A percentile compares a stretch with the other conserved stretches of the same genome.
Conservation (phyloP, 352 stramenopile genomes). For the Phytophthora agathidicida region DNA sequence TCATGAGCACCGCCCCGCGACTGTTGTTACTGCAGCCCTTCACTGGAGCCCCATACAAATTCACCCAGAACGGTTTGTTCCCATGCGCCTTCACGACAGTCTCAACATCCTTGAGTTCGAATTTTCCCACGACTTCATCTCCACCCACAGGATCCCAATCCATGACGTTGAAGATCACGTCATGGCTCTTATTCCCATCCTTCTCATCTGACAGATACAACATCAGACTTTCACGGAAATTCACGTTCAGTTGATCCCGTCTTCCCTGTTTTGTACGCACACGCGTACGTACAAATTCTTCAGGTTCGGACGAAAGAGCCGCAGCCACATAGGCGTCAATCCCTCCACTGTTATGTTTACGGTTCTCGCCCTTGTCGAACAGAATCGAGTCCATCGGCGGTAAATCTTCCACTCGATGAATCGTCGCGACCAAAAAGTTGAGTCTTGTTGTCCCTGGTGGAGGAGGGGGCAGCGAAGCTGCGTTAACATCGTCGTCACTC, state of each 20-base stretch:
- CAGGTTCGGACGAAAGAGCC: constrained; percentile 33
- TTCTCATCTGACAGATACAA: constrained; percentile 41
- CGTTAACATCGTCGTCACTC: constrained; percentile 28
- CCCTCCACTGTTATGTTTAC: constrained; percentile 52
- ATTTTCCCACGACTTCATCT: constrained; percentile 66
- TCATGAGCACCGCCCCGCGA: constrained; percentile 58
- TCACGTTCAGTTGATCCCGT: constrained; percentile 59
- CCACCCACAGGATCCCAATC: constrained; percentile 73
- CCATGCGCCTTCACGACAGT: constrained; percentile 32
- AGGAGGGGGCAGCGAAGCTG: constrained; percentile 28
- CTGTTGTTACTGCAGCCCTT: constrained; percentile 51
- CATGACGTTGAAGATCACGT: constrained; percentile 61
- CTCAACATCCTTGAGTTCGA: constrained; percentile 51
- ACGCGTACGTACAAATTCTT: constrained; percentile 63
- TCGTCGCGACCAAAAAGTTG: constrained; percentile 60
- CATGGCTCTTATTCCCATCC: constrained; percentile 17
- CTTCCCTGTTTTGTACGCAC: constrained; percentile 69
- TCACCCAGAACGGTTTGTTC: constrained; percentile 68
- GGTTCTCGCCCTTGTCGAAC: constrained; percentile 52
- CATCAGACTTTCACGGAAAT: constrained; percentile 77
- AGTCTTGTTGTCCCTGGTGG: constrained; percentile 51
- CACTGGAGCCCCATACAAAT: constrained; percentile 75
- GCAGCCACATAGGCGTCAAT: constrained; percentile 76
- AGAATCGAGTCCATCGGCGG: constrained; percentile 64
- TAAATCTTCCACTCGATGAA: constrained; percentile 69